Evolutionary conservation across 31 red algal genomes (phyloP), one percentile per base, ranked within the genome.

Genomic region (Odonthalia washingtoniensis): DNA sequence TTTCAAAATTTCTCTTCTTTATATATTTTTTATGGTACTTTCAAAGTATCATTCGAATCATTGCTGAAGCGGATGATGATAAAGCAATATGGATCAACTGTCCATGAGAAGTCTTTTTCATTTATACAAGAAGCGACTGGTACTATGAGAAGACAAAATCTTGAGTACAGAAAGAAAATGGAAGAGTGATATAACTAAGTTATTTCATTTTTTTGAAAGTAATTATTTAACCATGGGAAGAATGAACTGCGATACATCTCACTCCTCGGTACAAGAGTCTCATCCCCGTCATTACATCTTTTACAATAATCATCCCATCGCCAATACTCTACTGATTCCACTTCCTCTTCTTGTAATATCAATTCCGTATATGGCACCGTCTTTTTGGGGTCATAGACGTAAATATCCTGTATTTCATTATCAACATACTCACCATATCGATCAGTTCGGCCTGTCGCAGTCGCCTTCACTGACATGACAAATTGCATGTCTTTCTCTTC

Each of bases 381-480:
- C 63, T 40, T 42, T 42, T 69, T 72, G 40, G 80, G 62, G 61
- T 42, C 52, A 49, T 88, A 87, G 46, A 90, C 81, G 77, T 96
- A 96, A 35, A 96, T 88, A 78, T 96, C 94, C 73, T 96, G 94
- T 5, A 90, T 81, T 45, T 95, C 93, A 45, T 90, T 90, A 82
- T 95, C 93, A 62, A 91, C 78, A 49, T 90, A 95, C 49, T 52
- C 44, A 28, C 93, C 93, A 82, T 90, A 70, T 42, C 49, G 72
- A 4, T 90, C 77, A 0, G 92, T 95, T 32, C 57, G 5, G 16
- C 93, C 93, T 9, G 26, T 64, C 33, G 77, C 88, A 5, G 69
- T 73, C 9, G 77, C 79, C 26, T 49, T 70, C 3, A 64, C 82
- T 34, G 67, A 76, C 52, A 70, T 88, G 16, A 89, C 31, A 75